phyloP scores from a whole-genome alignment of 768 basidiomycete genomes.

The Termitomyces sp. region DNA sequence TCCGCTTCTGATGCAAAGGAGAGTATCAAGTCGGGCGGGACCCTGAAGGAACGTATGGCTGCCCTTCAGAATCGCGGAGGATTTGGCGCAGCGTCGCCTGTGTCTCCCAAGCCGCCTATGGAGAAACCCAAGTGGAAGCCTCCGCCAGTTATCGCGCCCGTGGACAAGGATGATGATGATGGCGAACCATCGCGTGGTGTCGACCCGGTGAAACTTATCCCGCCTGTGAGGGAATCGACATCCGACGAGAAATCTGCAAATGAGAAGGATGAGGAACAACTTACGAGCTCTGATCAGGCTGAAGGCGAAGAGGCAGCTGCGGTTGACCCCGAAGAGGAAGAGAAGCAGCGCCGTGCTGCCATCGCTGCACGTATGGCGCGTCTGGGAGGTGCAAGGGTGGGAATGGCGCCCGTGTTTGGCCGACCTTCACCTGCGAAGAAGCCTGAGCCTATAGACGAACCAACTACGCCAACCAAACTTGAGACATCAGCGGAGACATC shows the following conservation, averaged over 20 bases:
- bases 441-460: conserved; percentile 25
- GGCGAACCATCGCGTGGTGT: conserved; percentile 23
- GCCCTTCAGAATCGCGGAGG: conserved; percentile 82
- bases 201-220: conserved; percentile 30
- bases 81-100: conserved; percentile 60
- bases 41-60: conserved; percentile 93
- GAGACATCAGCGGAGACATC: background rate
- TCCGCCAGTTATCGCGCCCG: conserved; percentile 50
- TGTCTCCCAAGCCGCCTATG: conserved; percentile 51
- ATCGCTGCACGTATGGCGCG: conserved; percentile 93
- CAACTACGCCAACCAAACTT: conserved; percentile 8
- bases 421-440: conserved; percentile 36
- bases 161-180: conserved; percentile 45
- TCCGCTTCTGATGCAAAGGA: conserved; percentile 85
- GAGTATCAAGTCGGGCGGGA: conserved; percentile 75
- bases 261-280: background rate
- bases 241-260: conserved; percentile 14
- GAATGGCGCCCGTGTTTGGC: conserved; percentile 75
- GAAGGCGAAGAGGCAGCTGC: conserved; percentile 28
- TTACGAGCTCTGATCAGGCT: background rate
- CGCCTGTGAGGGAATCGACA: conserved; percentile 19
- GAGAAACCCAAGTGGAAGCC: conserved; percentile 89
- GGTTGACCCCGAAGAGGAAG: conserved; percentile 62
- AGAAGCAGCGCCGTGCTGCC: conserved; percentile 76
- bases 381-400: conserved; percentile 80